Conservation (phyloP, 164 flowering plant species). For the Berberis vulgaris region DNA sequence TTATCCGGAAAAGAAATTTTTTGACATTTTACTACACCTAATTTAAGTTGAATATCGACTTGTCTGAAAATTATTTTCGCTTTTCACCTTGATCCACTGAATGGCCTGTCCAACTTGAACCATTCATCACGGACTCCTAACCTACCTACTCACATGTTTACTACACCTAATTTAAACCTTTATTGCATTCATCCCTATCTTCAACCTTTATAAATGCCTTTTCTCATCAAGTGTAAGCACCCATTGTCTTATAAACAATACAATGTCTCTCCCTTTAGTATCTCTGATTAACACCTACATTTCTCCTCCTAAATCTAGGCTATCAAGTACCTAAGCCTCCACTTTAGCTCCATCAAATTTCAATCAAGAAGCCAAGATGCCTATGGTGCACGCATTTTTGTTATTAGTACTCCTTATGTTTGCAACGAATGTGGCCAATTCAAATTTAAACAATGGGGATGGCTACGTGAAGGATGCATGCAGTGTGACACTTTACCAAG, state of each 20-base stretch:
- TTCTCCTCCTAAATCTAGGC: too few species aligned
- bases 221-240: not conserved
- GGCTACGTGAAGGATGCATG: slow-evolving; percentile 54
- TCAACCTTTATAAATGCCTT: not conserved
- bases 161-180: not conserved
- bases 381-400: not conserved
- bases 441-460: slow-evolving; percentile 5
- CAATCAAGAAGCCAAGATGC: not conserved
- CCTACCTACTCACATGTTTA: slow-evolving; percentile 4
- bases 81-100: too few species aligned
- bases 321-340: not conserved
- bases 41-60: too few species aligned
- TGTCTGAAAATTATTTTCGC: too few species aligned
- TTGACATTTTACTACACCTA: too few species aligned
- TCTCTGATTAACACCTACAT: too few species aligned
- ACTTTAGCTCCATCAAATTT: not conserved
- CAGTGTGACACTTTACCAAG: slow-evolving; percentile 49
- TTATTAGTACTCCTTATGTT: slow-evolving; percentile 7
- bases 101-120: too few species aligned
- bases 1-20: too few species aligned
- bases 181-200: not conserved
- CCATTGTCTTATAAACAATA: not conserved
- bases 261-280: not conserved
- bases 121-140: too few species aligned
- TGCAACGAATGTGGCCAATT: not conserved